Conservation (phyloP, 2,329 filamentous ascomycete species). For the Didymella segeticola region DNA sequence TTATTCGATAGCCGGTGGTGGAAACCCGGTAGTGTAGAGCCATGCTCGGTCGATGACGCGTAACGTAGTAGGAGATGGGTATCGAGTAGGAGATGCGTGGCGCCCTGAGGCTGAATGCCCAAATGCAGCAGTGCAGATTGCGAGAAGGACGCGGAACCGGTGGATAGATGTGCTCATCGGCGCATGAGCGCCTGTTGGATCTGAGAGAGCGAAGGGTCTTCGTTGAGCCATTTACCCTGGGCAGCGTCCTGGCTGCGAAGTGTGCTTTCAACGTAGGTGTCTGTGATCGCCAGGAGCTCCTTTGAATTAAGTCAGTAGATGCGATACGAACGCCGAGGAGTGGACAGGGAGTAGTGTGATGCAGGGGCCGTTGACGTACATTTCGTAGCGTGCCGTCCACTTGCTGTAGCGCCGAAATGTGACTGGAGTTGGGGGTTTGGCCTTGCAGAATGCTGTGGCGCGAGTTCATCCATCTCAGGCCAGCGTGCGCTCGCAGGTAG, state of each 20-base stretch:
- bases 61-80: conserved; percentile 24
- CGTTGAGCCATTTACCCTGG: conserved; percentile 66
- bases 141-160: conserved; percentile 7
- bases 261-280: conserved; percentile 62
- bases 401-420: conserved; percentile 57
- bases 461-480: conserved; percentile 64
- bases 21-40: neutral
- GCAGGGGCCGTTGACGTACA: conserved; percentile 46
- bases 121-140: conserved; percentile 13
- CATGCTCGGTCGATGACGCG: conserved; percentile 15
- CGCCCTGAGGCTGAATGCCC: conserved; percentile 16
- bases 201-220: conserved; percentile 63
- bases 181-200: conserved; percentile 53
- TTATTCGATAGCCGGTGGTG: neutral
- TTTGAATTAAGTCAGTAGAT: conserved; percentile 40
- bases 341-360: neutral
- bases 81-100: conserved; percentile 25
- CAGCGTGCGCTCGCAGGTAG: conserved; percentile 65
- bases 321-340: neutral
- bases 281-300: conserved; percentile 65
- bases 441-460: conserved; percentile 60
- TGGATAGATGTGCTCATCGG: conserved; percentile 25
- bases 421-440: conserved; percentile 55
- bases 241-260: conserved; percentile 62
- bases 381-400: conserved; percentile 57